Evolutionary conservation across 2,329 filamentous ascomycete species (phyloP).

Genomic region (Penicillium sp.): DNA sequence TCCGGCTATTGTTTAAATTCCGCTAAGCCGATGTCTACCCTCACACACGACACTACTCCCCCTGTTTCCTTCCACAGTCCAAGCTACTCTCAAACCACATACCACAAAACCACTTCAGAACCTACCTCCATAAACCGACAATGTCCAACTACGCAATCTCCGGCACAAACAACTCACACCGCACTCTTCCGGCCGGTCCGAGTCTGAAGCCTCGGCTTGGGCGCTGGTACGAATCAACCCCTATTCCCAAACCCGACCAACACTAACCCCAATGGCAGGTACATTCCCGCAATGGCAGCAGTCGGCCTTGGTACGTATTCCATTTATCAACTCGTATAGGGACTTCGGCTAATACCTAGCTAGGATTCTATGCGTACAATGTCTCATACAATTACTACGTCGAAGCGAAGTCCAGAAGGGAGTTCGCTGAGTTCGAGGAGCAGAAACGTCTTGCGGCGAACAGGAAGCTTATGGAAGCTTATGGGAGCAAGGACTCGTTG

Average conservation of each 20-base stretch:
- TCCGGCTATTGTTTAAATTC: slow-evolving; percentile 9
- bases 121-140: neutral
- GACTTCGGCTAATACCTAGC: slow-evolving; percentile 2
- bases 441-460: slow-evolving; percentile 36
- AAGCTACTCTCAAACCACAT: neutral
- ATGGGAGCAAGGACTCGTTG: slow-evolving; percentile 43
- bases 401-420: slow-evolving; percentile 10
- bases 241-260: neutral
- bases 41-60: slow-evolving; percentile 6
- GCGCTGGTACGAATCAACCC: slow-evolving; percentile 15
- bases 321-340: too few relatives aligned
- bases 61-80: neutral
- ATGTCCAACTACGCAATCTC: slow-evolving; percentile 22
- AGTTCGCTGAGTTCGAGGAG: slow-evolving; percentile 22
- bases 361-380: slow-evolving; percentile 26
- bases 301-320: slow-evolving; percentile 16
- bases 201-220: slow-evolving; percentile 14
- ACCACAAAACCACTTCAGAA: neutral
- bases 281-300: slow-evolving; percentile 19
- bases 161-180: slow-evolving; percentile 15
- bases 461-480: slow-evolving; percentile 43
- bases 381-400: slow-evolving; percentile 25
- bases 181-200: slow-evolving; percentile 8
- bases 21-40: slow-evolving; percentile 1
- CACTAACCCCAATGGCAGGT: slow-evolving; percentile 6